A percentile compares a stretch with the other conserved stretches of the same genome.
These are phyloP conservation scores for Schwanniomyces etchellsii DNA, from an alignment of 1,139 yeast species.

Conservation along the genomic window DNA sequence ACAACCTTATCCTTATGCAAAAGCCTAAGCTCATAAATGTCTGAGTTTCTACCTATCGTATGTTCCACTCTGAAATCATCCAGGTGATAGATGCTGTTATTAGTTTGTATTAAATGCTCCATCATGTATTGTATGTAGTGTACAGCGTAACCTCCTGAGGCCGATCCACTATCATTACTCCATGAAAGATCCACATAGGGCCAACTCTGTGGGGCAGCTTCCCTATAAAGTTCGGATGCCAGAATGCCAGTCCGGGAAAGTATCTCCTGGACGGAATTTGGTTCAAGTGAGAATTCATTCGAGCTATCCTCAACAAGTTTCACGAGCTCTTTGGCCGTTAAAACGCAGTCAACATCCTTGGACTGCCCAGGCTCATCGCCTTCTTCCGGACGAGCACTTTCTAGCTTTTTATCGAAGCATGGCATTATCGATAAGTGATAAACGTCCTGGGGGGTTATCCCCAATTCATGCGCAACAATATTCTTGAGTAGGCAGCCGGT, in stretches of 20 bases:
- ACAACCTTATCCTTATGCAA: slow-evolving; percentile 26
- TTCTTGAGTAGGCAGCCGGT: slow-evolving; percentile 74
- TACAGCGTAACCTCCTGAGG: slow-evolving; percentile 85
- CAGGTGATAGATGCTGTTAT: slow-evolving; percentile 14
- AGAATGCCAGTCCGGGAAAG: slow-evolving; percentile 5
- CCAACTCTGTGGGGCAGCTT: slow-evolving; percentile 52
- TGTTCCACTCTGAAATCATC: slow-evolving; percentile 18
- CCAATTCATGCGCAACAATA: slow-evolving; percentile 39
- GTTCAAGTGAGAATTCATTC: slow-evolving; percentile 18
- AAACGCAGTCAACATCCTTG: slow-evolving; percentile 84
- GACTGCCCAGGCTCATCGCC: slow-evolving; percentile 15
- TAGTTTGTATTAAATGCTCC: slow-evolving; percentile 18
- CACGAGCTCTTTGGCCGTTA: slow-evolving; percentile 84
- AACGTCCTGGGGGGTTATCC: slow-evolving; percentile 31
- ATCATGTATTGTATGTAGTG: slow-evolving; percentile 46
- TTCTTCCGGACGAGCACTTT: slow-evolving; percentile 81
- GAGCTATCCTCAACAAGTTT: slow-evolving; percentile 55
- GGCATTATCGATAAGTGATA: slow-evolving; percentile 93
- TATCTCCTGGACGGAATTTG: slow-evolving; percentile 10
- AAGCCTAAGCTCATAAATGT: slow-evolving; percentile 65
- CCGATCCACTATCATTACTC: slow-evolving; percentile 72
- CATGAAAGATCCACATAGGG: slow-evolving; percentile 54
- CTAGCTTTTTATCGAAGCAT: slow-evolving; percentile 92
- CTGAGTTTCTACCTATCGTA: slow-evolving; percentile 66
- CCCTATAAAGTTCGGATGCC: slow-evolving; percentile 17